Conservation (phyloP, 176 grass and related monocot species). For the Cymbopogon citratus region DNA sequence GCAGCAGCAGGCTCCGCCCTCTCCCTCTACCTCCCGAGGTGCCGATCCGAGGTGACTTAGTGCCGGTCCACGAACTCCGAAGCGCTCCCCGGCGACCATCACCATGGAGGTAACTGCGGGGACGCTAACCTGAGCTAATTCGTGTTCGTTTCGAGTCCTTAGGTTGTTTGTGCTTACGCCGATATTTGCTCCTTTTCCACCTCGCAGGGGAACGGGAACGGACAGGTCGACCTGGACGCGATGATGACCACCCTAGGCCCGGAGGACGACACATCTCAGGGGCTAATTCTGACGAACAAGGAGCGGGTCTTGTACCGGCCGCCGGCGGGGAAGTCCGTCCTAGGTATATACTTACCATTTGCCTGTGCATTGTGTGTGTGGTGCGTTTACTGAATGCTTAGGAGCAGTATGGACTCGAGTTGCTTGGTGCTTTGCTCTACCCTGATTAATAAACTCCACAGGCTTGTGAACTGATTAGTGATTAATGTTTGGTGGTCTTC, state of each 20-base stretch:
- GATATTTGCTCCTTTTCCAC: background rate
- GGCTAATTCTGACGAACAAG: slow-evolving; percentile 52
- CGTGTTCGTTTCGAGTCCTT: too few relatives aligned
- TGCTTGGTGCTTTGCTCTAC: background rate
- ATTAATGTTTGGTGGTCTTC: background rate
- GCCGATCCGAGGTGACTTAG: background rate
- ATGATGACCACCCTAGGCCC: slow-evolving; percentile 60
- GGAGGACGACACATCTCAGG: slow-evolving; percentile 45
- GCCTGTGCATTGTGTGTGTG: background rate
- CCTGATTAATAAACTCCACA: background rate
- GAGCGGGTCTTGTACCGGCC: slow-evolving; percentile 69
- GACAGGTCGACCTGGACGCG: slow-evolving; percentile 46
- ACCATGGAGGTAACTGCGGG: slow-evolving; percentile 27
- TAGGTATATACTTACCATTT: slow-evolving; percentile 33
- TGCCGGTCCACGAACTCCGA: background rate
- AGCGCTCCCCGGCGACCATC: background rate
- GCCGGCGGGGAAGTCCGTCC: slow-evolving; percentile 55
- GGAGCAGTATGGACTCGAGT: background rate
- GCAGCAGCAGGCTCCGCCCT: background rate
- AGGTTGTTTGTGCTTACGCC: background rate
- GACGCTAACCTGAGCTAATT: background rate
- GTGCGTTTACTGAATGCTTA: background rate
- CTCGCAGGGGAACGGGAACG: slow-evolving; percentile 35
- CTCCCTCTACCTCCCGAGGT: background rate
- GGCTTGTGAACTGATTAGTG: background rate